These are phyloP conservation scores for Alnus rubra DNA, from an alignment of 306 rosid species.

Conservation along the genomic window DNA sequence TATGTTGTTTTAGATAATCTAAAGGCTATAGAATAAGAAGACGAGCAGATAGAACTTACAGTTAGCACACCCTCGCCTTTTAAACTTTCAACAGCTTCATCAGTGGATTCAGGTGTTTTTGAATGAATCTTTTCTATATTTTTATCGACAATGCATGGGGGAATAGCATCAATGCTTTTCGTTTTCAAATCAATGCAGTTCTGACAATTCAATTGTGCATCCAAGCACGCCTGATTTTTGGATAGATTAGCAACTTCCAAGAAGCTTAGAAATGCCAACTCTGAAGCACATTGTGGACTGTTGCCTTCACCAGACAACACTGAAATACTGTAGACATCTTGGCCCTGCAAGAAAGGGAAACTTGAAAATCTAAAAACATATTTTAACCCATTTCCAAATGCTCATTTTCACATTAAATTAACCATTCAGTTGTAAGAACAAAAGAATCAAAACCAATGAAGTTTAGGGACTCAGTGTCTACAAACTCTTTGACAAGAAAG, in stretches of 20 bases:
- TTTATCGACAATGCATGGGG: conserved; percentile 65
- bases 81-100: conserved; percentile 56
- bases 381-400: conserved; percentile 4
- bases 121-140: conserved; percentile 56
- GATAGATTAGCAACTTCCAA: conserved; percentile 60
- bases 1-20: conserved; percentile 7
- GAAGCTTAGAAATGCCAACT: conserved; percentile 57
- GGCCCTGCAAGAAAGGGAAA: conserved; percentile 48
- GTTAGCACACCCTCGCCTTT: conserved; percentile 54
- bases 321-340: conserved; percentile 64
- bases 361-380: conserved; percentile 11
- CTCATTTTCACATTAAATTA: not conserved
- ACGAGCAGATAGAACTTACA: conserved; percentile 52
- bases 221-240: conserved; percentile 48
- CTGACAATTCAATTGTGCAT: conserved; percentile 54
- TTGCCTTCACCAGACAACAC: conserved; percentile 51
- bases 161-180: conserved; percentile 45
- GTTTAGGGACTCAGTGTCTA: not conserved
- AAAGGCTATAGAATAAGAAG: conserved; percentile 20
- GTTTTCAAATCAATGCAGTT: conserved; percentile 56
- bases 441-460: not conserved
- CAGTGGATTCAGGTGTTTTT: conserved; percentile 50
- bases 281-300: conserved; percentile 50
- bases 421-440: not conserved
- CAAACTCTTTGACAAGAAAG: not conserved